These are phyloP conservation scores for Trichoderma erinaceum DNA, from an alignment of 495 filamentous ascomycete genomes.

Conservation along the genomic window DNA sequence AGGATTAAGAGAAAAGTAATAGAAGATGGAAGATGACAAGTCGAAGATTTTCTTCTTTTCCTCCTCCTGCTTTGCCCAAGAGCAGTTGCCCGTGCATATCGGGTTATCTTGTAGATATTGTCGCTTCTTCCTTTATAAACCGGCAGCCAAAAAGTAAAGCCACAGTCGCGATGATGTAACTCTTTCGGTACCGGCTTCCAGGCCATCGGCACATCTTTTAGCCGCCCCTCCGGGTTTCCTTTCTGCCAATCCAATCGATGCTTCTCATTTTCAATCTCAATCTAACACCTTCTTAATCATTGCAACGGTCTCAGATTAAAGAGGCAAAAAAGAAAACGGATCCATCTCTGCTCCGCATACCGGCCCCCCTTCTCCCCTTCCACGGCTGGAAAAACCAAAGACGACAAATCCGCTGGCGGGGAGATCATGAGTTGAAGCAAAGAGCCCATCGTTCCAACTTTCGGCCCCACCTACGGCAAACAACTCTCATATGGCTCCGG, in stretches of 20 bases:
- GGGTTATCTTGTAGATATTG: not conserved
- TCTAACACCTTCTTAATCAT: not conserved
- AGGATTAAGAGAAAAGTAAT: not conserved
- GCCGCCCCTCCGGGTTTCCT: not conserved
- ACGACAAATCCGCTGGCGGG: not conserved
- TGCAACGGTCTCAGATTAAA: not conserved
- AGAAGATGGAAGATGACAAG: not conserved
- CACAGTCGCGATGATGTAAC: not conserved
- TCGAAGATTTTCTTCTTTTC: not conserved
- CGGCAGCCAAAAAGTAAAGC: not conserved
- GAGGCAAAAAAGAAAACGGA: not conserved
- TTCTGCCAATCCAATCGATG: not conserved
- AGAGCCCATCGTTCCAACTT: not conserved
- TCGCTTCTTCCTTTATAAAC: not conserved
- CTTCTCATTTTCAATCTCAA: slow-evolving; percentile 1
- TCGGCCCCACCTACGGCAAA: slow-evolving; percentile 7
- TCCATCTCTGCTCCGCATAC: not conserved
- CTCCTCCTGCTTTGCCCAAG: not conserved
- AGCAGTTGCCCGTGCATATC: not conserved
- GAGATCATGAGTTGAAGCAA: slow-evolving; percentile 8
- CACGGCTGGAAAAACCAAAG: not conserved
- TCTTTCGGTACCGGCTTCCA: not conserved
- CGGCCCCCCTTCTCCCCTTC: too few species aligned
- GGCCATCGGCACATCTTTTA: slow-evolving; percentile 2
- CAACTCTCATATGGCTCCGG: slow-evolving; percentile 6